These are phyloP conservation scores for Calonectria pseudoturangicola DNA, from an alignment of 2,329 filamentous ascomycete genomes.

Conservation along the genomic window DNA sequence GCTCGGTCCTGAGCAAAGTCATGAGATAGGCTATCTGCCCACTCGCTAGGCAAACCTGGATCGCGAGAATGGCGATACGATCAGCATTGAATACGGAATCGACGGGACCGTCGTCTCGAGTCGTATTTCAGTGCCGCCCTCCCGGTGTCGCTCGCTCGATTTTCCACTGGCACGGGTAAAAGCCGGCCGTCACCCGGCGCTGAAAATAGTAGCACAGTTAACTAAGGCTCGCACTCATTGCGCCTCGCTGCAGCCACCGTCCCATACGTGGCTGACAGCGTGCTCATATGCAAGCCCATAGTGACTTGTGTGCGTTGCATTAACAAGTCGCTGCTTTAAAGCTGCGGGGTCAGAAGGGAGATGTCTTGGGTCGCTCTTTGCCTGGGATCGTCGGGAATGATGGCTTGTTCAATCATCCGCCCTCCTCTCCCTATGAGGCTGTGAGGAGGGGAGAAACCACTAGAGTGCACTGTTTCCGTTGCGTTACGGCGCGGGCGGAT, in stretches of 20 bases:
- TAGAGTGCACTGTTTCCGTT: constrained; percentile 21
- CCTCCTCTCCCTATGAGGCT: constrained; percentile 6
- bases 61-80: not conserved
- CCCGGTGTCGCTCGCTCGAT: not conserved
- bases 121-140: constrained; percentile 3
- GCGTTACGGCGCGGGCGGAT: constrained; percentile 15
- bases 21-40: not conserved
- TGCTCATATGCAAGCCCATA: constrained; percentile 6
- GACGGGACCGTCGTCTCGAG: not conserved
- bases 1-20: not conserved
- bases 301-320: not conserved
- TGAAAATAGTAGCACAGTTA: constrained; percentile 36
- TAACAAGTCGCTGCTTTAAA: constrained; percentile 5
- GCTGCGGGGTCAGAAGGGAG: not conserved
- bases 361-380: not conserved
- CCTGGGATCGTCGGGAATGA: not conserved
- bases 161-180: constrained; percentile 7
- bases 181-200: not conserved
- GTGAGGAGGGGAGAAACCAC: not conserved
- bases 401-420: not conserved
- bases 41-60: not conserved
- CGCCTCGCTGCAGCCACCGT: constrained; percentile 25
- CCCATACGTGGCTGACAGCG: constrained; percentile 24
- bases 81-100: not conserved
- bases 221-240: constrained; percentile 23